These are phyloP conservation scores for Tephrocybe sp. DNA, from an alignment of 768 basidiomycete species.

Conservation along the genomic window DNA sequence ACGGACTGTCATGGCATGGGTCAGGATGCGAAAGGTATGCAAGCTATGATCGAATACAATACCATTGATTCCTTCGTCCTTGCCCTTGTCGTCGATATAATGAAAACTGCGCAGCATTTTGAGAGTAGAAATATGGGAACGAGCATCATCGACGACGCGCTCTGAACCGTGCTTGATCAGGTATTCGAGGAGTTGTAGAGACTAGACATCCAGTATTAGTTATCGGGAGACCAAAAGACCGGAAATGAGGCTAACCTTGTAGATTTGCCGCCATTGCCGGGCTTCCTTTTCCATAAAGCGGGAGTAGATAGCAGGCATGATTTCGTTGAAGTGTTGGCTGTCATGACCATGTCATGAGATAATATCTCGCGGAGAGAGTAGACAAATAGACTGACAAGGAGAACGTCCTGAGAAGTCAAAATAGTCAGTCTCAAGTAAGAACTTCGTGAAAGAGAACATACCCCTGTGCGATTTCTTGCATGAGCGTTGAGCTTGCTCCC, in stretches of 20 bases:
- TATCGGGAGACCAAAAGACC: not conserved
- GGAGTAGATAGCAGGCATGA: slow-evolving; percentile 95
- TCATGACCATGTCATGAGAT: slow-evolving; percentile 3
- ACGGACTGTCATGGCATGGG: slow-evolving; percentile 59
- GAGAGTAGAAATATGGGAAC: slow-evolving; percentile 90
- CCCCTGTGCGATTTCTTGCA: slow-evolving; percentile 99
- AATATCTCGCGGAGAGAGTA: not conserved
- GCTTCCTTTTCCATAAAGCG: slow-evolving; percentile 99
- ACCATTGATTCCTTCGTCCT: slow-evolving; percentile 98
- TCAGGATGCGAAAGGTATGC: not conserved
- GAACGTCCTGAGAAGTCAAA: slow-evolving; percentile 67
- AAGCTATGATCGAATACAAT: not conserved
- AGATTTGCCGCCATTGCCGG: slow-evolving; percentile 97
- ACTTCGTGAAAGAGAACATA: slow-evolving; percentile 27
- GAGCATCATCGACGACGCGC: slow-evolving; percentile 95
- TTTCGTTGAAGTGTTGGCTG: slow-evolving; percentile 98
- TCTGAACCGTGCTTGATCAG: slow-evolving; percentile 97
- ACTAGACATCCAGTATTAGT: slow-evolving; percentile 40
- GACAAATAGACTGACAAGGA: slow-evolving; percentile 73
- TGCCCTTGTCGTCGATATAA: slow-evolving; percentile 97
- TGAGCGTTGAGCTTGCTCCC: slow-evolving; percentile 96
- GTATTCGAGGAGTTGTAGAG: slow-evolving; percentile 92
- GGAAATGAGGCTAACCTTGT: slow-evolving; percentile 62
- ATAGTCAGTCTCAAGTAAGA: not conserved
- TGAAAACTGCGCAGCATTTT: slow-evolving; percentile 99